Evolutionary conservation across 163 green algal species (phyloP), one percentile per base, ranked within the genome.

Genomic region (Volvox carteri): DNA sequence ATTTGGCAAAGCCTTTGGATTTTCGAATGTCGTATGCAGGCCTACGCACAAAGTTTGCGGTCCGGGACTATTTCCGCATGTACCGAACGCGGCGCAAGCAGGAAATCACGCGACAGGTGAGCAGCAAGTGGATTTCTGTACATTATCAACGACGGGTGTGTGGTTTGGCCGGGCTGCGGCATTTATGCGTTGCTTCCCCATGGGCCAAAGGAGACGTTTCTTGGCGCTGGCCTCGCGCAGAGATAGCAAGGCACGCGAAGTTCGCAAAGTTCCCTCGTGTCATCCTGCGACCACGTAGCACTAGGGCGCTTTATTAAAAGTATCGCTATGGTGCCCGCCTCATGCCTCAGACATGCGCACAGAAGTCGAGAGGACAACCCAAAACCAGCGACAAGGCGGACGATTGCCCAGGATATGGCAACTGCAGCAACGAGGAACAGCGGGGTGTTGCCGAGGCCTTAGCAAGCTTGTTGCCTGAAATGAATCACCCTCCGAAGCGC

Each of bases 61-160:
- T 84, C 30, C 30, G 50, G 48, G 19, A 30, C 11, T 84, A 84
- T 50, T 84, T 84, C 35, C 75, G 75, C 14, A 21, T 52, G 11
- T 84, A 84, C 37, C 30, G 75, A 12, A 19, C n/a, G n/a, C 50
- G 50, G 30, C 50, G 75, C 48, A 70, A 80, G 72, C 37, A n/a
- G 6, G 70, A 78, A 46, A 42, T 28, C 33, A 19, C 25, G 3
- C n/a, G 12, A 28, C 35, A 39, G 62, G n/a, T 41, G n/a, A 78
- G 70, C 9, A 30, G 18, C 35, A 78, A 78, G 4, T 41, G 18
- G 19, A 21, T 41, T 39, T 16, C 30, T 14, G n/a, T 14, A 74
- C 23, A 41, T 23, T n/a, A 74, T 41, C 68, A 52, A 54, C 39
- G 33, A 14, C 33, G 33, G 16, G 35, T 48, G 68, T 54, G 9